Base-by-base conservation (phyloP, 208 protist genomes). In the Crithidia fasciculata region DNA sequence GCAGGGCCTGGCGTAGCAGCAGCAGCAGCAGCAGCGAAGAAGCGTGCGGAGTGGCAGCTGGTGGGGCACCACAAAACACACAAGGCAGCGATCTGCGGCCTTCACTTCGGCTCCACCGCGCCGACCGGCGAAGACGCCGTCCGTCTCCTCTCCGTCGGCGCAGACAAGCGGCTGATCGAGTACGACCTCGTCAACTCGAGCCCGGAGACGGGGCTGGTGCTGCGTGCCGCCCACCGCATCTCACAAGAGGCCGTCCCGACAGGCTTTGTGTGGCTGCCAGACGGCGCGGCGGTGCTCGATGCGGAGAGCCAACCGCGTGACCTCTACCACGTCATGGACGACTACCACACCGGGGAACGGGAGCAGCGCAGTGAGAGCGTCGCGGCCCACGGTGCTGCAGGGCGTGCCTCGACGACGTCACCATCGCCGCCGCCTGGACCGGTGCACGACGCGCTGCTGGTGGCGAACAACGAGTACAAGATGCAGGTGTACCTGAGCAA, bases 101-200 rank as follows among this genome's bases (percentile, higher is more conserved):
- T 98, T 12, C 87, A 97, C 66, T 98, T 99, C 83, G 81, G 82
- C 65, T 28, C 74, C 56, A 69, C 83, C 70, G 66, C 72, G 40
- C 58, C 59, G 37, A 88, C 65, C 37, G 84, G 78, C 41, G 83
- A 88, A 53, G 66, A 64, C 19, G 72, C 71, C 37, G 68, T 87
- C 39, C 85, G 94, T 0, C 89, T 99, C 7, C 76, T 99, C 59
- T 98, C 95, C n/a, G 84, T 98, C 18, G 94, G 92, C 41, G 90
- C 95, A 15, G 97, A 99, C 80, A 91, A 97, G 75, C 75, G 87
- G 8, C 78, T 99, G 10, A 95, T 99, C 58, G 95, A 98, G 85
- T 99, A 98, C 79, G 95, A 99, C 78, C 65, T 99, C 37, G 74
- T 89, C 13, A 84, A 96, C 65, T 96, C 91, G 18, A 83, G 87